Evolutionary conservation across 225 moss, liverwort and hornwort species (phyloP), one percentile per base, ranked within the genome.

Genomic region (Physcomitrium patens): DNA sequence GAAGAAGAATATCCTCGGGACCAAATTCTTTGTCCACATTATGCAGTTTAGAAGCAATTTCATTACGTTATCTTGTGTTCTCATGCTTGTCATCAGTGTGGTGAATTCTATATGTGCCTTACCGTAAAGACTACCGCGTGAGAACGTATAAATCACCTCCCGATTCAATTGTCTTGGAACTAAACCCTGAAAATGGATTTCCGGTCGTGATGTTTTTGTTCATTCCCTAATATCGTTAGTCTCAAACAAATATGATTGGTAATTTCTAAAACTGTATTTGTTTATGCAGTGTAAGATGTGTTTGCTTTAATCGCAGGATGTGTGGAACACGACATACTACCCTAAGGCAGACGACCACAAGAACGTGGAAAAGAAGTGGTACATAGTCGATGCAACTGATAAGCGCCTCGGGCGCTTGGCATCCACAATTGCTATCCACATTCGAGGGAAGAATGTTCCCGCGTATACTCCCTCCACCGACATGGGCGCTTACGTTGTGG

Each of bases 401-500:
- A 85, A 85, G 85, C 80, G 89, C 15, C 61, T 89, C 12, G 85
- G 89, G 27, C 86, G 89, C 18, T 79, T 91, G 50, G 91, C 91
- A 5, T 78, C 91, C 59, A 76, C 89, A 3, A 76, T 91, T 19
- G 91, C 89, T 3, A 71, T 89, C 14, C 73, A 91, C 64, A 91
- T 91, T 27, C 88, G 92, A 7, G 92, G 92, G 31, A 92, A 92
- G 80, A 79, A 92, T n/a, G 49, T 88, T 65, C 82, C 86, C 9
- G 59, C 81, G 7, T 92, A 75, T 59, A 85, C 90, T 60, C 92
- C 88, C 18, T 84, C 86, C 63, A 50, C 76, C 20, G 92, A 90
- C 70, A 92, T 88, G 90, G 88, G 92, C 28, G 88, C 90, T 20
- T 90, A 92, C 24, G 90, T 92, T 45, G 74, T 92, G 9, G 86